Evolutionary conservation across 306 rosid species (phyloP).

Genomic region (Phaseolus lunatus): DNA sequence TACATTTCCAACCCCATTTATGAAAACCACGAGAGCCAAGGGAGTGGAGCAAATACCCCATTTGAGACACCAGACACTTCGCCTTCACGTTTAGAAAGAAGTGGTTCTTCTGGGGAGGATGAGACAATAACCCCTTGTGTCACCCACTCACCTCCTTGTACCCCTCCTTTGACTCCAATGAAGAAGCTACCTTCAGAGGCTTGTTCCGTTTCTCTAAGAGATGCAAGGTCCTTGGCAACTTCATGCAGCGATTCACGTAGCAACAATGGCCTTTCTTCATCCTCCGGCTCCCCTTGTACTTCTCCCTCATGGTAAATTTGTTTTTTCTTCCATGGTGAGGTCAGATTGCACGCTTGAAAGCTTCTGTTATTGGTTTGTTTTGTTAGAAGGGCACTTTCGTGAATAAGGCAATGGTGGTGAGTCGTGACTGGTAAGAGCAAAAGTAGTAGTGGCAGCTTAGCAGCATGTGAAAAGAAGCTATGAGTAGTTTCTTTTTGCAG

Average conservation of each 20-base stretch:
- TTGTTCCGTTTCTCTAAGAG: slow-evolving; percentile 70
- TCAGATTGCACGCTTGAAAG: background rate
- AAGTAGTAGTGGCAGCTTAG: slow-evolving; percentile 32
- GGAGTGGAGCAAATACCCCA: slow-evolving; percentile 56
- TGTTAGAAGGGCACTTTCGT: slow-evolving; percentile 26
- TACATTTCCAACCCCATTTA: slow-evolving; percentile 88
- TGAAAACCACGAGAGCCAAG: slow-evolving; percentile 56
- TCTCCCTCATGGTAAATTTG: slow-evolving; percentile 89
- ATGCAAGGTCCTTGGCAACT: slow-evolving; percentile 60
- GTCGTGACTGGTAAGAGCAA: slow-evolving; percentile 31
- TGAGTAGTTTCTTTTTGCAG: slow-evolving; percentile 45
- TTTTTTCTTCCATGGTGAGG: slow-evolving; percentile 34
- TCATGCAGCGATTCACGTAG: slow-evolving; percentile 71
- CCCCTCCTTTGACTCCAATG: slow-evolving; percentile 84
- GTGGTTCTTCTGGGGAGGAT: slow-evolving; percentile 63
- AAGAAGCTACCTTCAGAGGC: slow-evolving; percentile 86
- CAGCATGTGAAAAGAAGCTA: slow-evolving; percentile 37
- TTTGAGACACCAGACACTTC: slow-evolving; percentile 85
- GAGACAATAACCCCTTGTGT: slow-evolving; percentile 43
- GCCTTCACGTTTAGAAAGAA: slow-evolving; percentile 67
- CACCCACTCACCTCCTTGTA: slow-evolving; percentile 45
- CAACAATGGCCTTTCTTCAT: slow-evolving; percentile 62
- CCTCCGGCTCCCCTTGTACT: slow-evolving; percentile 76
- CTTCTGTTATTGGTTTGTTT: background rate
- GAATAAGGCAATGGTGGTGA: slow-evolving; percentile 28